Base-by-base conservation (phyloP, 2,329 filamentous ascomycete genomes). In the Apiospora malaysiana region DNA sequence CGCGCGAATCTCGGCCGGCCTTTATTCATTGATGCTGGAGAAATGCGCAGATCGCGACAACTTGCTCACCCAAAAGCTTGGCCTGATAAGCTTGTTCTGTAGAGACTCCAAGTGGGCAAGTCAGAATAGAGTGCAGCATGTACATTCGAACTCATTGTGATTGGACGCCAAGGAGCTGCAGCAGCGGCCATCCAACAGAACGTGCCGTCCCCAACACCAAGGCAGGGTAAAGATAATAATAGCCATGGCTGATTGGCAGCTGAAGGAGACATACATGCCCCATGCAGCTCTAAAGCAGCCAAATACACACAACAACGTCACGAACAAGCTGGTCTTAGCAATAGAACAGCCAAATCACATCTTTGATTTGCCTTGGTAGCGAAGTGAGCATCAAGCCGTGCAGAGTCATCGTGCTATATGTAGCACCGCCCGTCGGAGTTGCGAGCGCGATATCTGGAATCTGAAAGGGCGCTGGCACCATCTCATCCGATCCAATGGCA, bases 361-460 rank as follows among this genome's bases (percentile, higher is more conserved):
- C 12, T 56, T 40, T 23, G 18, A 18, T n/a, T 63, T 63, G 12
- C 10, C 56, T 63, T 40, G 32, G 8, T 63, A 63, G 32, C 56
- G 27, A 63, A 40, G 56, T 32, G 18, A 63, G 32, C 18, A 32
- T 40, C 56, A 12, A 12, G 18, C 40, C 27, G 27, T 59, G 51
- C 27, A 37, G 25, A 25, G 10, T 32, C 25, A 32, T 32, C 12
- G 49, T 32, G 21, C 27, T 32, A 25, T 37, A 63, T 63, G 32
- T 40, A 63, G 56, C 56, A 63, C 56, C 56, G 56, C 56, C 32
- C 32, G 56, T 63, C 56, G 56, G 56, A 40, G 56, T 63, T 37
- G 32, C 2, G 56, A 63, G 32, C 27, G 56, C 27, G 56, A 40
- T 40, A 63, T 37, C 32, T 40, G 18, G 56, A 32, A 63, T 37